Evolutionary conservation across 352 stramenopile species (phyloP), one percentile per base, ranked within the genome.

Genomic region (Globisporangium megalacanthum): DNA sequence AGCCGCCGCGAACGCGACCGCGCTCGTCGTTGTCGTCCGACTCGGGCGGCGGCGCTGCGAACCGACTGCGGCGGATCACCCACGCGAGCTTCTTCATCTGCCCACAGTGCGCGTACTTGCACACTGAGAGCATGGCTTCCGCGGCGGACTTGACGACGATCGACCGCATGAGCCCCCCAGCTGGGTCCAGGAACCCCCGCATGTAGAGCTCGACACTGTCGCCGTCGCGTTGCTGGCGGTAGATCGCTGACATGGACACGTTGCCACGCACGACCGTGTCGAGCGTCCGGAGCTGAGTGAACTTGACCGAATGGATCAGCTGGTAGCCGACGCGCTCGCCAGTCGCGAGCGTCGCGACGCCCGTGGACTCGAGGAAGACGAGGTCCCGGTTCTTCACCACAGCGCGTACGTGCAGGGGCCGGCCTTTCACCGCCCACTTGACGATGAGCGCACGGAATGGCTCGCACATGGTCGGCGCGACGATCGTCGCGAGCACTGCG

Each of bases 1-100:
- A 73, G 29, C 51, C 47, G 20, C 56, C 36, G 1, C 25, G 25
- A 29, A 29, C 7, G 15, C 22, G 15, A 22, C 15, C 1, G 5
- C 29, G 13, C 0, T 39, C 19, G 44, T 54, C 22, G 51, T 64
- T 8, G 62, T 54, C 0, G 41, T 15, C 10, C 19, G n/a, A 36
- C 29, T 63, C 41, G 14, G 10, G 31, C 14, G 49, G 3, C 49
- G 15, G 13, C n/a, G 49, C 29, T 11, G 15, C 8, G n/a, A 25
- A 22, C 10, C 19, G 19, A 17, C 50, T 33, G 35, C 50, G 50
- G 4, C 46, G 56, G 22, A 88, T 20, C 1, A 73, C 68, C 79
- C 79, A 89, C 51, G 67, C 64, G 33, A 89, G 66, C 55, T 89
- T 89, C 57, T 88, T 85, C 73, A 85, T 85, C 54, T 78, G 72